Percentiles rank a stretch among this genome's conserved stretches.
Conservation (phyloP, 2,329 filamentous ascomycete species). For the Zymoseptoria pseudotritici region DNA sequence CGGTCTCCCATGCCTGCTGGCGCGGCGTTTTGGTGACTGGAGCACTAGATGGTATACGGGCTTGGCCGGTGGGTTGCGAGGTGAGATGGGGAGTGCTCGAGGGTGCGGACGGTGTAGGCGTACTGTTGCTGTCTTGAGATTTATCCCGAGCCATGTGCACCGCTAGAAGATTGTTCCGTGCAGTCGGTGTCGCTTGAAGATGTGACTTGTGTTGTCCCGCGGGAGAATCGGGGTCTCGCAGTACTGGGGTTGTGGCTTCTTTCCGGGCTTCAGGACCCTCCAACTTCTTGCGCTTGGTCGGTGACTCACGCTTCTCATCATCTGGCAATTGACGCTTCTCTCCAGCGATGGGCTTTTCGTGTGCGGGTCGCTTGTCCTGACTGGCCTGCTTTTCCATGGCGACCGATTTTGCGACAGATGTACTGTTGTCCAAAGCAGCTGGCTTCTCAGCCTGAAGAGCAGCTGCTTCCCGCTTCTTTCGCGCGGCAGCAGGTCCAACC, state of each 20-base stretch:
- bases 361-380: slow-evolving; percentile 3
- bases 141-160: slow-evolving; percentile 20
- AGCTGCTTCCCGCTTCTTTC: slow-evolving; percentile 8
- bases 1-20: slow-evolving; percentile 31
- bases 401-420: not conserved
- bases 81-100: slow-evolving; percentile 17
- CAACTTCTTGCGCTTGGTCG: slow-evolving; percentile 22
- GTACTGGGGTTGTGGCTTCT: slow-evolving; percentile 21
- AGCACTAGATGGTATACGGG: slow-evolving; percentile 17
- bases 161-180: slow-evolving; percentile 23
- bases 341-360: slow-evolving; percentile 4
- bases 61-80: slow-evolving; percentile 10
- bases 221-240: slow-evolving; percentile 16
- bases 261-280: slow-evolving; percentile 13
- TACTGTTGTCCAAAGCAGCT: not conserved
- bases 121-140: slow-evolving; percentile 18
- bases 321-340: slow-evolving; percentile 10
- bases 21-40: slow-evolving; percentile 23
- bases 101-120: slow-evolving; percentile 19
- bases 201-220: slow-evolving; percentile 15
- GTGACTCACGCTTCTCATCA: slow-evolving; percentile 8
- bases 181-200: slow-evolving; percentile 19
- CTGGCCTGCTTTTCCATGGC: not conserved
- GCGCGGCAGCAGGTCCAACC: slow-evolving; percentile 16
- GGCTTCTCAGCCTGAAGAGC: not conserved